These are phyloP conservation scores for Collybiopsis luxurians DNA, from an alignment of 768 basidiomycete genomes.

Conservation along the genomic window DNA sequence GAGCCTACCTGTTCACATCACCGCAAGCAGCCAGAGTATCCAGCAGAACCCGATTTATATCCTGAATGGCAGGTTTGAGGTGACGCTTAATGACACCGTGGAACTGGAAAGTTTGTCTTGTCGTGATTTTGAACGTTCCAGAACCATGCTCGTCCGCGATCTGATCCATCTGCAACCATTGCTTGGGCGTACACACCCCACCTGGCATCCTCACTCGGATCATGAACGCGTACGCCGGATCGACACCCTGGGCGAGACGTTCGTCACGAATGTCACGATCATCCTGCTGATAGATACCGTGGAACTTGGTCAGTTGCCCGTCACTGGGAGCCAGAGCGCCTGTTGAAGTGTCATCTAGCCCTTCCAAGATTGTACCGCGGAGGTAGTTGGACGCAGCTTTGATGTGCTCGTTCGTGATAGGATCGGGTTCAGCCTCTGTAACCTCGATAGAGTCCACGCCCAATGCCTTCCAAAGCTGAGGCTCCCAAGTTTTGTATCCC, in stretches of 20 bases:
- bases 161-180: slow-evolving; percentile 95
- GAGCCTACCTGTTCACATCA: slow-evolving; percentile 84
- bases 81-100: slow-evolving; percentile 98
- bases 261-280: slow-evolving; percentile 99
- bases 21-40: slow-evolving; percentile 98
- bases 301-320: slow-evolving; percentile 96
- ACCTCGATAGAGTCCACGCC: slow-evolving; percentile 90
- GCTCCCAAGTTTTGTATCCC: slow-evolving; percentile 97
- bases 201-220: slow-evolving; percentile 96
- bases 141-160: slow-evolving; percentile 95
- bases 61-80: slow-evolving; percentile 94
- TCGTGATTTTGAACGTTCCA: slow-evolving; percentile 95
- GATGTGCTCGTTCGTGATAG: slow-evolving; percentile 99
- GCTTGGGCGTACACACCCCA: slow-evolving; percentile 87
- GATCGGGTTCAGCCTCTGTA: slow-evolving; percentile 89
- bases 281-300: slow-evolving; percentile 95
- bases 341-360: slow-evolving; percentile 80
- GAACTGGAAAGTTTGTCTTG: slow-evolving; percentile 98
- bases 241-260: slow-evolving; percentile 85
- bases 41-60: slow-evolving; percentile 85
- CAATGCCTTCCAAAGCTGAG: slow-evolving; percentile 87
- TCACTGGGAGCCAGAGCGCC: slow-evolving; percentile 91
- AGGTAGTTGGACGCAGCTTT: slow-evolving; percentile 94
- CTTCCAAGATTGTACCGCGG: slow-evolving; percentile 93
- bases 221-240: slow-evolving; percentile 98